phyloP scores from a whole-genome alignment of 2,329 filamentous ascomycete genomes.

The Penicillium nordicum region DNA sequence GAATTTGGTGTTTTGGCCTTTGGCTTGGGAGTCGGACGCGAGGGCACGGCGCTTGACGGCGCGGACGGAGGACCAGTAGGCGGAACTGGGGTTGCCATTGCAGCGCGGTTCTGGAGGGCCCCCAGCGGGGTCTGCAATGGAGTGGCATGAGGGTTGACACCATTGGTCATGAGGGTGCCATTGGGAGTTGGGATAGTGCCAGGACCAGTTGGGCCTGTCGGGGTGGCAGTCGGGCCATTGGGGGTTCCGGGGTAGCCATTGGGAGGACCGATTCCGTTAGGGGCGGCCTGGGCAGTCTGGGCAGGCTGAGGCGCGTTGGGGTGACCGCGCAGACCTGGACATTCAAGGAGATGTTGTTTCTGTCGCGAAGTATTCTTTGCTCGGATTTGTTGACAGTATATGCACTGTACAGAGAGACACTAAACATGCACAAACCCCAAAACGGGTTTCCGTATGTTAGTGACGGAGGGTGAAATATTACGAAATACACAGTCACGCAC shows the following conservation, averaged over 20 bases:
- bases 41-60: constrained; percentile 30
- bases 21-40: constrained; percentile 39
- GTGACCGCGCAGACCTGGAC: constrained; percentile 47
- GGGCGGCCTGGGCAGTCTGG: constrained; percentile 36
- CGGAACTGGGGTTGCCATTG: constrained; percentile 39
- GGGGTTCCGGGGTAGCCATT: constrained; percentile 46
- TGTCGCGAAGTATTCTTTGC: constrained; percentile 53
- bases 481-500: constrained; percentile 42
- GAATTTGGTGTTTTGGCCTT: constrained; percentile 38
- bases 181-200: constrained; percentile 41
- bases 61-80: constrained; percentile 30
- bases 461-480: constrained; percentile 41
- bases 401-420: constrained; percentile 53
- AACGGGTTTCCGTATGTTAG: constrained; percentile 33
- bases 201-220: constrained; percentile 32
- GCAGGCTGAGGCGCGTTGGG: constrained; percentile 43
- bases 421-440: constrained; percentile 26
- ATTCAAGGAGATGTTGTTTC: constrained; percentile 52
- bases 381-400: constrained; percentile 52
- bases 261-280: constrained; percentile 40
- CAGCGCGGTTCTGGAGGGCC: constrained; percentile 39
- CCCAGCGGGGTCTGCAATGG: constrained; percentile 44
- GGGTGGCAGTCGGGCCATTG: constrained; percentile 34
- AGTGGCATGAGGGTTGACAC: constrained; percentile 43
- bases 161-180: constrained; percentile 44